These are phyloP conservation scores for Lasiodiplodia sp. DNA, from an alignment of 2,329 filamentous ascomycete species.

Conservation along the genomic window DNA sequence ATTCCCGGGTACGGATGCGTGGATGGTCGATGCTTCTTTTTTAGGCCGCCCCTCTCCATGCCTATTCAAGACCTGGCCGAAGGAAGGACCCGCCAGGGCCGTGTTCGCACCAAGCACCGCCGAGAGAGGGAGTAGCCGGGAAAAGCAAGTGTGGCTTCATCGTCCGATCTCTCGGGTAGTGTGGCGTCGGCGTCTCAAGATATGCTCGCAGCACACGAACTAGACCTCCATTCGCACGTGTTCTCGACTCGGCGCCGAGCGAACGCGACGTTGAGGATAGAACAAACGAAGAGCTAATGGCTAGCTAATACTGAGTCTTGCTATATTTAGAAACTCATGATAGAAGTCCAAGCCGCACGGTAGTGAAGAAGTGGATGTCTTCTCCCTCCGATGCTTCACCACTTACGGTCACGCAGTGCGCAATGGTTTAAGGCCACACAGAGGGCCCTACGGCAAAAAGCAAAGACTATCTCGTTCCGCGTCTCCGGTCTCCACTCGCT, in stretches of 20 bases:
- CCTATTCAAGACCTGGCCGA: background rate
- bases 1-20: background rate
- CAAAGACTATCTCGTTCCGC: background rate
- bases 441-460: background rate
- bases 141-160: background rate
- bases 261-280: background rate
- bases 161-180: background rate
- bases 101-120: background rate
- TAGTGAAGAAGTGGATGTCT: background rate
- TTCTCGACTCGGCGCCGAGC: background rate
- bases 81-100: background rate
- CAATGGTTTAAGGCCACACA: background rate
- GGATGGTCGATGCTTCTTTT: background rate
- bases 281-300: too few relatives aligned
- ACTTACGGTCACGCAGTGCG: background rate
- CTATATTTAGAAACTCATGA: background rate
- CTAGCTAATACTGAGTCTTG: background rate
- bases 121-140: too few relatives aligned
- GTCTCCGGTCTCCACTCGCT: background rate
- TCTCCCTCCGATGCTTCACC: background rate
- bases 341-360: background rate
- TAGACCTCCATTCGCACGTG: background rate
- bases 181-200: constrained; percentile 16
- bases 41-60: background rate
- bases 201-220: background rate